Conservation (phyloP, 2,329 filamentous ascomycete genomes). For the Aspergillus sp. region DNA sequence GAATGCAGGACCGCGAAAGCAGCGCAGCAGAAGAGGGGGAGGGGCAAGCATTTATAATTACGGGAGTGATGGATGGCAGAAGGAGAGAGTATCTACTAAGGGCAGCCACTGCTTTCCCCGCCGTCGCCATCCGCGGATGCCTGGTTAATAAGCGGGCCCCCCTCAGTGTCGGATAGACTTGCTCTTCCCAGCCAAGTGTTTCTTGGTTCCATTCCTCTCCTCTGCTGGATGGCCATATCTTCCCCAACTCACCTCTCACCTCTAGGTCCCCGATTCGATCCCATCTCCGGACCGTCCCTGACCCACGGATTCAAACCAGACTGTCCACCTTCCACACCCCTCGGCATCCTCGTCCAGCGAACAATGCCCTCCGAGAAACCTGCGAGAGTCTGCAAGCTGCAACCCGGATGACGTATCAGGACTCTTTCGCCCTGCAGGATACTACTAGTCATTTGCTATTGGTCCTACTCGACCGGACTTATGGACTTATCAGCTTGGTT, state of each 20-base stretch:
- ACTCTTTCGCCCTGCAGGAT: background rate
- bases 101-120: background rate
- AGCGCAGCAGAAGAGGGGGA: constrained; percentile 8
- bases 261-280: too few relatives aligned
- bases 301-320: too few relatives aligned
- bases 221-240: too few relatives aligned
- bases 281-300: too few relatives aligned
- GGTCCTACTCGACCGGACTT: too few relatives aligned
- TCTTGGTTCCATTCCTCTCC: background rate
- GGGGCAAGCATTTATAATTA: background rate
- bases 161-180: constrained; percentile 30
- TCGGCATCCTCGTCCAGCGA: too few relatives aligned
- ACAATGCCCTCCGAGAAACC: too few relatives aligned
- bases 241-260: too few relatives aligned
- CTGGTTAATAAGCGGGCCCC: constrained; percentile 10
- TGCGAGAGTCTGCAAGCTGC: too few relatives aligned
- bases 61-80: background rate
- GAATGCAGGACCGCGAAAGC: constrained; percentile 3
- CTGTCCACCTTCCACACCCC: too few relatives aligned
- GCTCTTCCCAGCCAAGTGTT: constrained; percentile 26
- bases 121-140: background rate
- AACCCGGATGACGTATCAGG: background rate
- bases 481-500: too few relatives aligned
- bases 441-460: too few relatives aligned
- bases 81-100: background rate